Percentiles rank a stretch among this genome's conserved stretches.
Evolutionary conservation across 1,284 basidiomycete genomes (phyloP).

Genomic region (Peniophora sp.): DNA sequence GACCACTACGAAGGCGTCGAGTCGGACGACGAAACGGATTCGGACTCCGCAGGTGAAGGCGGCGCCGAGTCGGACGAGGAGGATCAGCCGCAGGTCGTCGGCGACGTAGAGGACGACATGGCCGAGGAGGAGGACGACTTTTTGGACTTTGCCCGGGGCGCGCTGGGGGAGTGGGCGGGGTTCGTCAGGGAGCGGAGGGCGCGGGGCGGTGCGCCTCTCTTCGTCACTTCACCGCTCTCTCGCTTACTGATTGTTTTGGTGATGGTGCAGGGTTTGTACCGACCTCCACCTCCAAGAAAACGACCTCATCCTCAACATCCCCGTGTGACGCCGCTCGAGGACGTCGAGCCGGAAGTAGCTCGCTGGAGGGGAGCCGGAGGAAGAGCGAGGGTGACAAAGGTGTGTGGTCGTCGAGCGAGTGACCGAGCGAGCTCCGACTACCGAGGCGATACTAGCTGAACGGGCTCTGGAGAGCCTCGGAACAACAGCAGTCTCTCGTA

Average conservation of each 20-base stretch:
- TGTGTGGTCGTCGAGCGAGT: no score
- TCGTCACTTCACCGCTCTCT: slow-evolving; percentile 1
- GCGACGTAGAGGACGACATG: slow-evolving; percentile 86
- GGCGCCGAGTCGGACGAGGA: slow-evolving; percentile 63
- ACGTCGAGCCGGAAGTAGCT: no score
- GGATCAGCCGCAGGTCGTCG: slow-evolving; percentile 67
- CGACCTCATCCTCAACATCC: neutral
- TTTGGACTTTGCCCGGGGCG: slow-evolving; percentile 84
- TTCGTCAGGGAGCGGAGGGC: slow-evolving; percentile 71
- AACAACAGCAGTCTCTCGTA: no score
- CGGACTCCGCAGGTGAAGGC: slow-evolving; percentile 27
- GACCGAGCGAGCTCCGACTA: no score
- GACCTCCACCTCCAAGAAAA: slow-evolving; percentile 21
- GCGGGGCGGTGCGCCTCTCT: slow-evolving; percentile 58
- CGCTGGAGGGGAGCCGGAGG: no score
- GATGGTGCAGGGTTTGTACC: slow-evolving; percentile 72
- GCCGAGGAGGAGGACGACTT: slow-evolving; percentile 87
- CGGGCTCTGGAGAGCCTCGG: no score
- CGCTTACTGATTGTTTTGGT: neutral
- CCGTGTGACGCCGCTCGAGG: no score
- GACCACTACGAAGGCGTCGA: slow-evolving; percentile 80
- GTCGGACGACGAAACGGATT: slow-evolving; percentile 77
- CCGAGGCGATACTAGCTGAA: no score
- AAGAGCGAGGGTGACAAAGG: no score
- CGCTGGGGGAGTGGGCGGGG: slow-evolving; percentile 79